A percentile compares a stretch with the other conserved stretches of the same genome.
phyloP scores from a whole-genome alignment of 768 basidiomycete genomes.

The Lepiota venenata region DNA sequence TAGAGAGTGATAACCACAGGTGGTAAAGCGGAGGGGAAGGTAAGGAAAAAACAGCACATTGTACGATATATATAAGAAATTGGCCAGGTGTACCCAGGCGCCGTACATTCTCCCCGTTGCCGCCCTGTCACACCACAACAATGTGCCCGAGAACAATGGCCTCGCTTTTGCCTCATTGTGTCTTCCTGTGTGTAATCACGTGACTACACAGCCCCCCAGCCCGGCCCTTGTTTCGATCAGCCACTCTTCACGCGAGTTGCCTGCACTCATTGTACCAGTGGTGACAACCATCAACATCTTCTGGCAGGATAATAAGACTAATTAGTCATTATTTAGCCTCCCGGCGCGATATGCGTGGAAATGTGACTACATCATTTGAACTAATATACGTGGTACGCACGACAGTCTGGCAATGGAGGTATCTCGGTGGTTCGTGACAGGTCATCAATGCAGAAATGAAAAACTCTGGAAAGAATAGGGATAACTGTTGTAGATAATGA shows the following conservation, averaged over 20 bases:
- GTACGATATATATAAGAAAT: slow-evolving; percentile 8
- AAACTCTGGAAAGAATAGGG: not conserved
- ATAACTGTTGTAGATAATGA: not conserved
- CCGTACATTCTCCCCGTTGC: slow-evolving; percentile 1
- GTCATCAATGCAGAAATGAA: slow-evolving; percentile 1
- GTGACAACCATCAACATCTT: no score
- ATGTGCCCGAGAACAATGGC: slow-evolving; percentile 11
- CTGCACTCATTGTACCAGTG: no score
- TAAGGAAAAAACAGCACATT: not conserved
- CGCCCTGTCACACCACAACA: slow-evolving; percentile 5
- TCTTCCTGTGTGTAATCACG: not conserved
- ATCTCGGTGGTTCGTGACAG: not conserved
- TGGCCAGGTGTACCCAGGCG: not conserved
- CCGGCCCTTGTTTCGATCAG: no score
- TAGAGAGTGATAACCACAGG: not conserved
- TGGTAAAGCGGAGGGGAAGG: not conserved
- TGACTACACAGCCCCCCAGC: slow-evolving; percentile 1
- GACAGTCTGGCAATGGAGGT: no score
- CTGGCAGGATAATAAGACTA: no score
- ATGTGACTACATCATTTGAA: not conserved
- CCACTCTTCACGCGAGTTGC: no score
- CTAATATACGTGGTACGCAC: not conserved
- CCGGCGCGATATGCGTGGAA: not conserved
- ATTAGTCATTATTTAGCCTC: not conserved
- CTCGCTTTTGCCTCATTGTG: slow-evolving; percentile 1